Percentiles rank a stretch among this genome's conserved stretches.
These are phyloP conservation scores for Trypanosoma caninum DNA, from an alignment of 208 protist genomes.

Conservation along the genomic window DNA sequence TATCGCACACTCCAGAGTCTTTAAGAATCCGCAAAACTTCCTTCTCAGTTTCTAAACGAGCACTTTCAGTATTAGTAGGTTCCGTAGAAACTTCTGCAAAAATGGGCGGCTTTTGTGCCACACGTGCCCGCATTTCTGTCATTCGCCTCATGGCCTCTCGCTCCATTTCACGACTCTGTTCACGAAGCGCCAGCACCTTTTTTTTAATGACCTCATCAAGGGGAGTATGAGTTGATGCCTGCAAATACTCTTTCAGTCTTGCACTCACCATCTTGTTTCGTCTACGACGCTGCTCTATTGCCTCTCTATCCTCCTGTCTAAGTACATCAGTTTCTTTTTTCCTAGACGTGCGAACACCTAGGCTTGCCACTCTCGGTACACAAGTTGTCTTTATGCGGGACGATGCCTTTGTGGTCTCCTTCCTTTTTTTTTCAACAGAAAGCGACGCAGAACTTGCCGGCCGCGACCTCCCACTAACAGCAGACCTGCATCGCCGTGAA, in stretches of 20 bases:
- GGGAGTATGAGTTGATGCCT: slow-evolving; percentile 31
- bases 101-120: slow-evolving; percentile 75
- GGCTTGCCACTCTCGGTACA: slow-evolving; percentile 60
- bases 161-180: slow-evolving; percentile 48
- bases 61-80: slow-evolving; percentile 59
- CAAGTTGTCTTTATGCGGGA: slow-evolving; percentile 75
- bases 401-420: slow-evolving; percentile 35
- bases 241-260: slow-evolving; percentile 63
- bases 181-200: slow-evolving; percentile 63
- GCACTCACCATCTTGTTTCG: slow-evolving; percentile 52
- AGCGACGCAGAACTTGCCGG: not conserved
- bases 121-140: slow-evolving; percentile 60
- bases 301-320: slow-evolving; percentile 22
- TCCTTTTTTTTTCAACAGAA: not conserved
- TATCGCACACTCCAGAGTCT: slow-evolving; percentile 54
- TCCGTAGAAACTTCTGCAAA: slow-evolving; percentile 76
- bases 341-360: slow-evolving; percentile 41
- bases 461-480: not conserved
- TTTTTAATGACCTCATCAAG: slow-evolving; percentile 47
- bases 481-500: slow-evolving; percentile 6
- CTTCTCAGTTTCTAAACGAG: slow-evolving; percentile 57
- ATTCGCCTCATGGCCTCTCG: slow-evolving; percentile 41
- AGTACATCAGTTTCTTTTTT: slow-evolving; percentile 28
- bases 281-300: slow-evolving; percentile 13
- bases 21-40: slow-evolving; percentile 65